Base-by-base conservation (phyloP, 2,329 filamentous ascomycete species). In the Metarhizium humberi region DNA sequence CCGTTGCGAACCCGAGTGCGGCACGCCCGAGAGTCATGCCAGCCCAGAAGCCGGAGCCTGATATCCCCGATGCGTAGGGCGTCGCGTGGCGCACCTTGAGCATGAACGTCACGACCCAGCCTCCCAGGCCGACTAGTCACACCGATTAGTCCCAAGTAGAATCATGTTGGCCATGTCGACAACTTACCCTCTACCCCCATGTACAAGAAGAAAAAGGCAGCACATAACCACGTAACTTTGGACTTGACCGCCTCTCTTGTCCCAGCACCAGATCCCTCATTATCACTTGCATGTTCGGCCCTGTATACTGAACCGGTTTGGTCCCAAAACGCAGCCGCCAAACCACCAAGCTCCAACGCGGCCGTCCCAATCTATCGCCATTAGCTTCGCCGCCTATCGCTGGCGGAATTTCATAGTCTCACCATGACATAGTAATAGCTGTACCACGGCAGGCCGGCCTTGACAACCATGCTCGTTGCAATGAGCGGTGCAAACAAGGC, bases 51-150 rank as follows among this genome's bases (percentile, higher is more conserved):
- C 87, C 88, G 0, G 87, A 88, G 0, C 81, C 83, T 0, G 82
- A 83, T 69, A 89, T 85, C 30, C 87, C 87, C n/a, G 84, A 84
- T 0, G 82, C 80, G 61, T 89, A 90, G 0, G 80, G 70, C 2
- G 72, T 77, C 1, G 82, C 87, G 6, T 84, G 71, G 14, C 88
- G 79, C 10, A 89, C 83, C 13, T 80, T 78, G 6, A 89, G 81
- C 86, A 92, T 91, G 66, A 92, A 91, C 0, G 84, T 85, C 38
- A 90, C 85, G 38, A 92, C 84, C 88, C 88, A 92, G 4, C 88
- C 88, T 25, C 87, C 86, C 1, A 90, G 76, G 0, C 83, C 84
- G 51, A 87, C 72, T 74, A 40, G 10, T 40, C 3, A 8, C 32
- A 29, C 36, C 6, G 2, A 14, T 32, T 10, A 49, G 32, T n/a